These are phyloP conservation scores for Penicillium sp. DNA, from an alignment of 2,329 filamentous ascomycete species.

Conservation along the genomic window DNA sequence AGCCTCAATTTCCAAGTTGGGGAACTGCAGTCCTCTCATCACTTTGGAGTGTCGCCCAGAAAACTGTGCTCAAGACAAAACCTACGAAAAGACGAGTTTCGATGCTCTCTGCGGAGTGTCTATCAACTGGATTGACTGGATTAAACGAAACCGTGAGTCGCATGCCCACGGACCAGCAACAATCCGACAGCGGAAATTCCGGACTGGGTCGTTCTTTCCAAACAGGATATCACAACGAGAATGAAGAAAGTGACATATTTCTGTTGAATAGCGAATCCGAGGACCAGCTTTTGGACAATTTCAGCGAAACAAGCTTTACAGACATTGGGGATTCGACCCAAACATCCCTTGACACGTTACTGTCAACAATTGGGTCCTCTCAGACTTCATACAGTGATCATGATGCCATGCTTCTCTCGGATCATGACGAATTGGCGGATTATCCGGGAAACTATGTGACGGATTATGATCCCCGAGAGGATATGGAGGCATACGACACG, in stretches of 20 bases:
- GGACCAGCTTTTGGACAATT: constrained; percentile 5
- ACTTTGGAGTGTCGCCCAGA: constrained; percentile 30
- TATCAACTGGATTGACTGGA: background rate
- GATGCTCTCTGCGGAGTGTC: background rate
- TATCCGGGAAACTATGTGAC: background rate
- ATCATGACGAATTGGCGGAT: background rate
- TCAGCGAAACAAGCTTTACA: constrained; percentile 9
- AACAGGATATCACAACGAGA: background rate
- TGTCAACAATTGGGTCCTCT: background rate
- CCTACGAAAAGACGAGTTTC: constrained; percentile 1
- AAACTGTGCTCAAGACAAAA: constrained; percentile 16
- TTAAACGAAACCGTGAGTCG: background rate
- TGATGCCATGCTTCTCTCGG: background rate
- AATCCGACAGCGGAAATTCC: background rate
- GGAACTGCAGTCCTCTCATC: constrained; percentile 21
- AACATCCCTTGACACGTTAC: constrained; percentile 3
- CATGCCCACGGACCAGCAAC: background rate
- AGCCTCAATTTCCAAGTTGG: background rate
- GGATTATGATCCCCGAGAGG: background rate
- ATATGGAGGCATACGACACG: background rate
- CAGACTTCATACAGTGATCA: background rate
- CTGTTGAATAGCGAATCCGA: constrained; percentile 3
- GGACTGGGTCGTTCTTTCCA: background rate
- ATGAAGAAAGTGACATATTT: background rate
- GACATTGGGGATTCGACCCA: constrained; percentile 10